phyloP scores from a whole-genome alignment of 306 rosid species.

The Sophora flavescens region DNA sequence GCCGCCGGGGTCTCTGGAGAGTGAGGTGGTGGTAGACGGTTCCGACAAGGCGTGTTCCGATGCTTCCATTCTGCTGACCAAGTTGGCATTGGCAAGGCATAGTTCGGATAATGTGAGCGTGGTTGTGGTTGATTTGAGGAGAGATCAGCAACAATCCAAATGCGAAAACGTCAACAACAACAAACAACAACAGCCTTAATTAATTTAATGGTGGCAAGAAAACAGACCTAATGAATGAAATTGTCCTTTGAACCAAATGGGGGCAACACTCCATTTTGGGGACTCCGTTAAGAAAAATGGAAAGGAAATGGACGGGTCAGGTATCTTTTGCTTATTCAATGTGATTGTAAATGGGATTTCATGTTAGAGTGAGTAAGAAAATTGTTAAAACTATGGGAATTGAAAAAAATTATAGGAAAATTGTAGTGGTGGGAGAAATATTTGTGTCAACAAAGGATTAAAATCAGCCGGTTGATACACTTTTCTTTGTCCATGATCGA shows the following conservation, averaged over 20 bases:
- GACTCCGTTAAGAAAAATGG: neutral
- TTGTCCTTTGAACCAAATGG: neutral
- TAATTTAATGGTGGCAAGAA: neutral
- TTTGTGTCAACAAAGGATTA: conserved; percentile 49
- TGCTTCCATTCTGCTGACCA: conserved; percentile 82
- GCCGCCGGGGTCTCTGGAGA: conserved; percentile 38
- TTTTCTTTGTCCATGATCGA: conserved; percentile 37
- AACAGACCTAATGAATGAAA: conserved; percentile 12
- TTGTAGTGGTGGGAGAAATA: conserved; percentile 12
- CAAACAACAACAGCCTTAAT: neutral
- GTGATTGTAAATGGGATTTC: conserved; percentile 20
- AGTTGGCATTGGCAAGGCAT: conserved; percentile 87
- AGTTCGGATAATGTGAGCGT: conserved; percentile 90
- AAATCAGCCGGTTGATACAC: conserved; percentile 42
- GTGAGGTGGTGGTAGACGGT: conserved; percentile 44
- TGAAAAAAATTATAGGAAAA: conserved; percentile 23
- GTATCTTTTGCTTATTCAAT: conserved; percentile 14
- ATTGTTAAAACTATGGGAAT: conserved; percentile 10
- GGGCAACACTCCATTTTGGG: conserved; percentile 9
- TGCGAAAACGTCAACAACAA: neutral
- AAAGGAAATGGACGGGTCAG: neutral
- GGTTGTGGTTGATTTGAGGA: conserved; percentile 82
- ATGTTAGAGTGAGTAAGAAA: conserved; percentile 4
- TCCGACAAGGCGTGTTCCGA: conserved; percentile 79
- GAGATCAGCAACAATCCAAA: conserved; percentile 22